Conservation (phyloP, 768 basidiomycete genomes). For the Collybia sordida region DNA sequence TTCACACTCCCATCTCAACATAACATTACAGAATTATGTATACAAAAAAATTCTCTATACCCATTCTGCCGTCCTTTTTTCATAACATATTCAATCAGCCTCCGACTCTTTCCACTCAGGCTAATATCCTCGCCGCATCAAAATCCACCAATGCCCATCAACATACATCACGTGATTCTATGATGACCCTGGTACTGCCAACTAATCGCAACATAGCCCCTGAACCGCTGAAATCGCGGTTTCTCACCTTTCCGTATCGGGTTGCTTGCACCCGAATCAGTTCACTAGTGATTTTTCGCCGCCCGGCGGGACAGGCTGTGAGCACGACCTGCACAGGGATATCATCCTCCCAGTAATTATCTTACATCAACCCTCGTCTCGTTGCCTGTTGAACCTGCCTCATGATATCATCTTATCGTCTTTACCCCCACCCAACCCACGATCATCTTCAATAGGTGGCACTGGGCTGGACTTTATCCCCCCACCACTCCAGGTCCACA, state of each 20-base stretch:
- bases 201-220: no score
- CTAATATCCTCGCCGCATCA: conserved; percentile 4
- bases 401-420: not conserved
- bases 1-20: no score
- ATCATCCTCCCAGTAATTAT: no score
- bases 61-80: no score
- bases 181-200: not conserved
- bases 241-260: not conserved
- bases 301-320: no score
- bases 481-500: no score
- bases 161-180: conserved; percentile 3
- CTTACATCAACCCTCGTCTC: not conserved
- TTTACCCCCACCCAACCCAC: not conserved
- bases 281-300: not conserved
- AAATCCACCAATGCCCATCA: not conserved
- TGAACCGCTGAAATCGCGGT: not conserved
- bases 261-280: not conserved
- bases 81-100: no score
- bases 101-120: not conserved
- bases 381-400: not conserved
- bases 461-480: no score
- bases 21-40: no score
- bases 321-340: not conserved
- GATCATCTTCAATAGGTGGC: no score
- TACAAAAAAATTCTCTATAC: not conserved